These are phyloP conservation scores for Dalbergia cochinchinensis DNA, from an alignment of 306 rosid species.

Conservation along the genomic window DNA sequence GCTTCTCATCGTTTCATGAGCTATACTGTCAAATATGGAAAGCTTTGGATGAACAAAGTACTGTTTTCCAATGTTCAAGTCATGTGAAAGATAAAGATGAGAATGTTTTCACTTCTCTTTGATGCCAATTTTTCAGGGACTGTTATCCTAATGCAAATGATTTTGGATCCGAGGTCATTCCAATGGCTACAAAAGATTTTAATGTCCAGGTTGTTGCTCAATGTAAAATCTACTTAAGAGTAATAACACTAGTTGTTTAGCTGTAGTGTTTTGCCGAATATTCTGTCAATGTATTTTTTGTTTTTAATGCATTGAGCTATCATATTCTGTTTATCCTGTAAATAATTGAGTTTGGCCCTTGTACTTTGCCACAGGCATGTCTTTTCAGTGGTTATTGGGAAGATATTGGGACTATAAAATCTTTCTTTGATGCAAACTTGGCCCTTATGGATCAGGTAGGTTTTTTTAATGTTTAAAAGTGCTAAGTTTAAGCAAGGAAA, in stretches of 20 bases:
- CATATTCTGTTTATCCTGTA: constrained; percentile 21
- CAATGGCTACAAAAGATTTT: constrained; percentile 60
- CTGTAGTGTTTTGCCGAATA: constrained; percentile 9
- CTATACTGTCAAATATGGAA: constrained; percentile 9
- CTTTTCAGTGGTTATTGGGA: constrained; percentile 66
- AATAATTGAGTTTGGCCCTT: constrained; percentile 38
- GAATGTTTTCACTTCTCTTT: constrained; percentile 7
- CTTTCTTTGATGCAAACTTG: constrained; percentile 66
- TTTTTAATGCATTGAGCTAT: constrained; percentile 31
- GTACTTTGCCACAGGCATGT: constrained; percentile 55
- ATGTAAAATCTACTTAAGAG: background rate
- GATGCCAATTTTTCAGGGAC: constrained; percentile 44
- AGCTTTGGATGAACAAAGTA: constrained; percentile 10
- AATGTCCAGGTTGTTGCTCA: constrained; percentile 56
- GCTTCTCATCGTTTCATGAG: background rate
- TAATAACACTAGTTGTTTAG: constrained; percentile 8
- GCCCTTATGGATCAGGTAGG: constrained; percentile 62
- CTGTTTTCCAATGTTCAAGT: background rate
- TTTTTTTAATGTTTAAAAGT: constrained; percentile 33
- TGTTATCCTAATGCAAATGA: constrained; percentile 63
- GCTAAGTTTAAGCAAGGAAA: constrained; percentile 29
- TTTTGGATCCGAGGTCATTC: constrained; percentile 66
- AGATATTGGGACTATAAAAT: constrained; percentile 67
- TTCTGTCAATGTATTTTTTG: constrained; percentile 27
- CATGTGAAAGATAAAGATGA: background rate